Evolutionary conservation across 2,329 filamentous ascomycete genomes (phyloP).

Genomic region (Pseudomassariella vexata): DNA sequence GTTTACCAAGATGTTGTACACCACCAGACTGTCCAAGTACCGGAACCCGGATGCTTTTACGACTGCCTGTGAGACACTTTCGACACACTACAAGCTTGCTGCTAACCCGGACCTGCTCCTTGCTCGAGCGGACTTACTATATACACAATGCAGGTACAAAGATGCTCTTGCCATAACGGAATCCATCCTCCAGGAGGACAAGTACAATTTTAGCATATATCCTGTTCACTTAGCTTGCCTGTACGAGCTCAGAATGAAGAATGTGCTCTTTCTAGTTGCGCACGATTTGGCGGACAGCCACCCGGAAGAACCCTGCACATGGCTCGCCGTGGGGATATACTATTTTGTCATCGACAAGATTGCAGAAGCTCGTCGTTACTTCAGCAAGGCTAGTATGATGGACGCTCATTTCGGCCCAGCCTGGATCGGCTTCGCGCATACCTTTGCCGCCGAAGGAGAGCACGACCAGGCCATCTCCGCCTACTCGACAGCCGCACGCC

Average conservation of each 20-base stretch:
- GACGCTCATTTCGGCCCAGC: constrained; percentile 95
- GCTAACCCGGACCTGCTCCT: constrained; percentile 86
- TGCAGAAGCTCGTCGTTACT: constrained; percentile 89
- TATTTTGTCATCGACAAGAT: constrained; percentile 87
- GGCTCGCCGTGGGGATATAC: constrained; percentile 92
- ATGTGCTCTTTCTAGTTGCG: constrained; percentile 82
- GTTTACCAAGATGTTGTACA: constrained; percentile 95
- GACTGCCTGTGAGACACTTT: constrained; percentile 81
- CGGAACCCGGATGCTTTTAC: constrained; percentile 79
- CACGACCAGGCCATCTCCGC: constrained; percentile 98
- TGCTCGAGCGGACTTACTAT: constrained; percentile 83
- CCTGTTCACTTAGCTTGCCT: constrained; percentile 89
- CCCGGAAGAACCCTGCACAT: constrained; percentile 84
- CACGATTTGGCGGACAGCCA: constrained; percentile 91
- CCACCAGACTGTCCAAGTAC: constrained; percentile 91
- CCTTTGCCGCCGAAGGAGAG: constrained; percentile 94
- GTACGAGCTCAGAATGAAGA: constrained; percentile 80
- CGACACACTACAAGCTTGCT: constrained; percentile 85
- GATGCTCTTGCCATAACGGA: constrained; percentile 82
- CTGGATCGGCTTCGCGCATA: constrained; percentile 98
- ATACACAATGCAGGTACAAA: constrained; percentile 89
- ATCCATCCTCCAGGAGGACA: constrained; percentile 73
- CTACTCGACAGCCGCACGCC: constrained; percentile 86
- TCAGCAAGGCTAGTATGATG: constrained; percentile 96
- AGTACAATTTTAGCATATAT: constrained; percentile 84